Conservation (phyloP, 371 early-diverging fungal genomes). For the Sporodiniella umbellata region DNA sequence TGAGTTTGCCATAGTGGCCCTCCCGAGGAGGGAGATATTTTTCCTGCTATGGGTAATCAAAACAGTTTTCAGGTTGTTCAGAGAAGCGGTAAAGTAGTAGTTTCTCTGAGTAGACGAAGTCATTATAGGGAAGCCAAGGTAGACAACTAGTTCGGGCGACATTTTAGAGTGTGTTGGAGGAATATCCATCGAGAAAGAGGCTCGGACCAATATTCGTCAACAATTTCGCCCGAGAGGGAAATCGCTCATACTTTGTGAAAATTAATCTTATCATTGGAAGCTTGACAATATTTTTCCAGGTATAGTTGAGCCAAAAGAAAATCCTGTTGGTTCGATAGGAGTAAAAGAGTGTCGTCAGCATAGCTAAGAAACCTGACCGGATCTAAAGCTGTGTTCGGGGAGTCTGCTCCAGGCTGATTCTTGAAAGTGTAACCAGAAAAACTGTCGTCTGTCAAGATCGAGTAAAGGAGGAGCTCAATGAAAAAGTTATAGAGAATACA, state of each 20-base stretch:
- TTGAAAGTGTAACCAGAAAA: too few relatives aligned
- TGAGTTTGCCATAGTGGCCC: constrained; percentile 2
- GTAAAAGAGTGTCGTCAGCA: neutral
- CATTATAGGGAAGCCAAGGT: constrained; percentile 2
- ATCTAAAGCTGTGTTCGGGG: neutral
- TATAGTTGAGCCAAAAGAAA: neutral
- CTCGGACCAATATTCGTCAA: constrained; percentile 3
- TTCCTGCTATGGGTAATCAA: neutral
- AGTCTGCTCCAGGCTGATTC: neutral
- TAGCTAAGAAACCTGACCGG: neutral
- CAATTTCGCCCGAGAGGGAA: neutral
- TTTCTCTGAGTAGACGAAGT: neutral
- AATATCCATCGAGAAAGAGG: too few relatives aligned
- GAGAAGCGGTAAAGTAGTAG: neutral
- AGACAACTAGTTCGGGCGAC: neutral
- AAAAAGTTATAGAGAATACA: constrained; percentile 14
- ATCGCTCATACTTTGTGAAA: constrained; percentile 2
- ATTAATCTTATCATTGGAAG: constrained; percentile 8
- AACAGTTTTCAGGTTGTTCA: neutral
- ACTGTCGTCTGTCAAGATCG: neutral
- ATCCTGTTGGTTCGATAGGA: neutral
- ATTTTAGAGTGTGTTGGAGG: neutral
- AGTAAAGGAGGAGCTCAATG: constrained; percentile 2
- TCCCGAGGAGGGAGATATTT: neutral
- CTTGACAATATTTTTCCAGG: neutral